phyloP scores from a whole-genome alignment of 805 yeast genomes.

The Candida boleticola region DNA sequence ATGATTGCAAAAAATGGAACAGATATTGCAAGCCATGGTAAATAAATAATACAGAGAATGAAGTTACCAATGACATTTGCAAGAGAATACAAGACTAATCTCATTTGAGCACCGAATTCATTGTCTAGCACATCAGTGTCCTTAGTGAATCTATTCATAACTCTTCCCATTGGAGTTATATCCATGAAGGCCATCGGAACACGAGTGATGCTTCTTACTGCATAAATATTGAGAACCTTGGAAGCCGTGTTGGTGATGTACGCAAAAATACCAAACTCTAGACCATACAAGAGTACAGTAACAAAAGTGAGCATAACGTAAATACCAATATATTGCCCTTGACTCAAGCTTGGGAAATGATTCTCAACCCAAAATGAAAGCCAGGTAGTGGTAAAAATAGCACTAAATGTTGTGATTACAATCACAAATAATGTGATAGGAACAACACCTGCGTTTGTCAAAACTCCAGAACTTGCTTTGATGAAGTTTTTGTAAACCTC shows the following conservation, averaged over 20 bases:
- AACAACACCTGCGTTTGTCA: conserved; percentile 7
- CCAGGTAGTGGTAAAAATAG: conserved; percentile 22
- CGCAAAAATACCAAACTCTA: conserved; percentile 10
- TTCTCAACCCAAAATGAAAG: conserved; percentile 20
- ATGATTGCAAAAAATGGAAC: conserved; percentile 50
- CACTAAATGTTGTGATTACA: conserved; percentile 13
- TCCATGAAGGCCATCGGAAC: conserved; percentile 25
- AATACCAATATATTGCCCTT: conserved; percentile 15
- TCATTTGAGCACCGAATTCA: conserved; percentile 19
- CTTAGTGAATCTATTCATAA: conserved; percentile 23
- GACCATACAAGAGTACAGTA: conserved; percentile 11
- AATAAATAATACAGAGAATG: conserved; percentile 60
- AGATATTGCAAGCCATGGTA: conserved; percentile 73
- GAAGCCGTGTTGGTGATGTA: conserved; percentile 15
- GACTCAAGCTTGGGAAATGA: conserved; percentile 9
- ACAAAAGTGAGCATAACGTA: conserved; percentile 16
- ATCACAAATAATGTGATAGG: conserved; percentile 5
- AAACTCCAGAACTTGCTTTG: conserved; percentile 13
- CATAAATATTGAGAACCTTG: conserved; percentile 12
- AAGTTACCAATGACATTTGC: conserved; percentile 56
- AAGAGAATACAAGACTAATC: conserved; percentile 28
- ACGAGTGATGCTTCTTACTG: conserved; percentile 13
- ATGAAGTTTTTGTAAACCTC: conserved; percentile 14
- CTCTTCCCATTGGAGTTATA: conserved; percentile 25
- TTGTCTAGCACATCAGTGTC: conserved; percentile 25